Conservation (phyloP, 1,139 yeast species). For the Debaryomyces fabryi region DNA sequence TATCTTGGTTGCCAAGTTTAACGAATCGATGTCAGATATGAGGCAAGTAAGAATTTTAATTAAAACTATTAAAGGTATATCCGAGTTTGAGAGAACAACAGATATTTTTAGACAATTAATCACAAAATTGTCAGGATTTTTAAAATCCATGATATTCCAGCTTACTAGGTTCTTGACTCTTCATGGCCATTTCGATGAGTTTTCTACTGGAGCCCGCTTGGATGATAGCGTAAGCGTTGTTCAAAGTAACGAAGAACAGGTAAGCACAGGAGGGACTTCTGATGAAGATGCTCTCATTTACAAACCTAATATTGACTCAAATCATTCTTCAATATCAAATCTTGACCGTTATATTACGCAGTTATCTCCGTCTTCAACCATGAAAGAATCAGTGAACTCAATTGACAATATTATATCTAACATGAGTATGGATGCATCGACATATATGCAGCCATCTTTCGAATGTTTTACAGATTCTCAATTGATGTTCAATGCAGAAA, state of each 20-base stretch:
- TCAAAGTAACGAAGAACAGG: not conserved
- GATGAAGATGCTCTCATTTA: not conserved
- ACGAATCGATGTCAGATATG: conserved; percentile 30
- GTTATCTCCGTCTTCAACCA: not conserved
- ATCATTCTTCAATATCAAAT: conserved; percentile 1
- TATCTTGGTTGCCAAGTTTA: conserved; percentile 27
- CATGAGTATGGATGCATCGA: not conserved
- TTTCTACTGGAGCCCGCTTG: not conserved
- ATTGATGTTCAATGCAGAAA: conserved; percentile 29
- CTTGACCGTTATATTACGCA: conserved; percentile 1
- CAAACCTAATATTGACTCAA: not conserved
- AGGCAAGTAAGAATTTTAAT: conserved; percentile 36
- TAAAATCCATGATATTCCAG: conserved; percentile 35
- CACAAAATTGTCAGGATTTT: conserved; percentile 22
- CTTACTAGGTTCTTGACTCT: conserved; percentile 33
- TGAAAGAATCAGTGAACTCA: not conserved
- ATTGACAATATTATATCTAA: not conserved
- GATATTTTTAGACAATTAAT: conserved; percentile 28
- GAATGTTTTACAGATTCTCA: conserved; percentile 7
- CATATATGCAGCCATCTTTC: not conserved
- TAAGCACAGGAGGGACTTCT: not conserved
- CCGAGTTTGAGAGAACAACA: conserved; percentile 33
- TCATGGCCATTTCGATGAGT: conserved; percentile 17
- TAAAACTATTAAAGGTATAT: conserved; percentile 41
- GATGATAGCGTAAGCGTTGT: not conserved